Conservation (phyloP, 2,329 filamentous ascomycete species). For the Botryotinia narcissicola region DNA sequence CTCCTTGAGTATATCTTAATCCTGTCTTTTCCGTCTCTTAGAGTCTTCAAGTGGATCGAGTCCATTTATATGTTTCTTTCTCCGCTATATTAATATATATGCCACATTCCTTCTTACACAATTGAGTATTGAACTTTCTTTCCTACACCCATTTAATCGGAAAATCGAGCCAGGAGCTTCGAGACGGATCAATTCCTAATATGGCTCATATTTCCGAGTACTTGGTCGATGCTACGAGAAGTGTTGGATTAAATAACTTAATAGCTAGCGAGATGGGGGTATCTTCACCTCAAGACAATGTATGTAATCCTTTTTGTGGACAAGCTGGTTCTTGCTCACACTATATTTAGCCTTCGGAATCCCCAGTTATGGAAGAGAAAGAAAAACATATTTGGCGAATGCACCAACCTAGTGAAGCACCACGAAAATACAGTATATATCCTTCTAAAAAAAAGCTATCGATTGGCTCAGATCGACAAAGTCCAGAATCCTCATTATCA, state of each 20-base stretch:
- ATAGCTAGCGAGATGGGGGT: constrained; percentile 14
- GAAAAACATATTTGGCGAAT: constrained; percentile 59
- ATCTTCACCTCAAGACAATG: constrained; percentile 42
- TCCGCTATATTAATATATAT: constrained; percentile 18
- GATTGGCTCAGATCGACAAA: constrained; percentile 44
- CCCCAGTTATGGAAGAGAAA: constrained; percentile 32
- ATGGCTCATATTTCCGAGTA: constrained; percentile 19
- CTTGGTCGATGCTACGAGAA: constrained; percentile 17
- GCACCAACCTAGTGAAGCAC: constrained; percentile 49
- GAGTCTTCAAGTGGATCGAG: constrained; percentile 26
- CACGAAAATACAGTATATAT: constrained; percentile 61
- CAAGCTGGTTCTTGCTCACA: constrained; percentile 21
- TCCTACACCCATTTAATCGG: constrained; percentile 20
- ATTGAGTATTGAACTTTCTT: constrained; percentile 17
- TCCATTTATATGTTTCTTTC: constrained; percentile 24
- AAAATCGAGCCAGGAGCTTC: constrained; percentile 27
- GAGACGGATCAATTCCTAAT: constrained; percentile 23
- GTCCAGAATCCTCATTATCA: constrained; percentile 42
- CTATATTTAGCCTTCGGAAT: constrained; percentile 29
- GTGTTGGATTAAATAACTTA: constrained; percentile 34
- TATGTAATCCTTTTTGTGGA: constrained; percentile 25
- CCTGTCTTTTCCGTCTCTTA: constrained; percentile 21
- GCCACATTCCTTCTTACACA: constrained; percentile 5
- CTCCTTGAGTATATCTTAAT: constrained; percentile 30
- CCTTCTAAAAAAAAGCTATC: constrained; percentile 45